phyloP scores from a whole-genome alignment of 148 eudicot genomes.

The Fagopyrum homotropicum region DNA sequence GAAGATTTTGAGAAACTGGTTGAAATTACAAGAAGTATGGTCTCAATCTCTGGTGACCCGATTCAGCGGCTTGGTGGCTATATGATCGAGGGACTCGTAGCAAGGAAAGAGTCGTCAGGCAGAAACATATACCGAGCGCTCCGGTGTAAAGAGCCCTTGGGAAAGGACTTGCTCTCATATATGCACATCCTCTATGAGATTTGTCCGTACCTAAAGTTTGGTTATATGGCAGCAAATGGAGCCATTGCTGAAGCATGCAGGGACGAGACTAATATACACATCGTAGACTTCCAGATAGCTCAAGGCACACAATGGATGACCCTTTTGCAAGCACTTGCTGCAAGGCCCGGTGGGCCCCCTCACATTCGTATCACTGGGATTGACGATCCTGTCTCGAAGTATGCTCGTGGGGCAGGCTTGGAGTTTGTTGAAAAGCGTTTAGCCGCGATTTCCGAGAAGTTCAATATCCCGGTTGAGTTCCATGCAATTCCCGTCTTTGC shows the following conservation, averaged over 20 bases:
- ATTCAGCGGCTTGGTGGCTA: constrained; percentile 54
- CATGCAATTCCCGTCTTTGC: constrained; percentile 29
- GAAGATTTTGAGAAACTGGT: constrained; percentile 26
- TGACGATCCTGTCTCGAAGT: constrained; percentile 37
- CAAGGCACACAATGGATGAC: constrained; percentile 57
- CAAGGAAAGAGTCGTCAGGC: constrained; percentile 40
- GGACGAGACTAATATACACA: constrained; percentile 41
- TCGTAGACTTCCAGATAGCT: constrained; percentile 53
- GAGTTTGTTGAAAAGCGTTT: constrained; percentile 36
- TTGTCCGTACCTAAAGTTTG: constrained; percentile 58
- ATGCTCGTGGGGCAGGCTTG: constrained; percentile 44
- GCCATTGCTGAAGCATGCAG: constrained; percentile 50
- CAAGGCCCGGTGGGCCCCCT: constrained; percentile 57
- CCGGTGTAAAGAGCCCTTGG: constrained; percentile 43
- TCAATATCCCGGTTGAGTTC: constrained; percentile 45
- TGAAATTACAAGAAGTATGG: constrained; percentile 41
- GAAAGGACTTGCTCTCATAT: constrained; percentile 38
- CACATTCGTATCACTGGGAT: constrained; percentile 45
- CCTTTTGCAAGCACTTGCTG: constrained; percentile 49
- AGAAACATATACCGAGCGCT: constrained; percentile 45
- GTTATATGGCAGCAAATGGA: constrained; percentile 58
- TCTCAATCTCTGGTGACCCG: constrained; percentile 58
- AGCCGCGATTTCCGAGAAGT: constrained; percentile 27
- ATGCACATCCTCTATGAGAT: constrained; percentile 51
- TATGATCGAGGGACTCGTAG: constrained; percentile 57